Percentiles rank a stretch among this genome's conserved stretches.
Conservation (phyloP, 495 filamentous ascomycete species). For the Daldinia childiae region DNA sequence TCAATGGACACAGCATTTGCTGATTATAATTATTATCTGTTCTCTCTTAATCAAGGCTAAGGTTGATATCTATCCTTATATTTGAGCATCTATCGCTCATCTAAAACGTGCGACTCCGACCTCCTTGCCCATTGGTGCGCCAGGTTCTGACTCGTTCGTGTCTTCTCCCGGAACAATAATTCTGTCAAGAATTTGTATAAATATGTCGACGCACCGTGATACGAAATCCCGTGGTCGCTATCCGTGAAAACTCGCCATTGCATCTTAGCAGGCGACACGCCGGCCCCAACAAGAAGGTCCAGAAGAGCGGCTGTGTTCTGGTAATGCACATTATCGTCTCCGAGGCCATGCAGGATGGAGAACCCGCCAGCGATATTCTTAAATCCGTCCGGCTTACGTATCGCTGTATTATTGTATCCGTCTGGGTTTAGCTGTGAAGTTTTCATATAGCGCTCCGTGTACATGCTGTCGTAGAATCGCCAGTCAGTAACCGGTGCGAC, state of each 20-base stretch:
- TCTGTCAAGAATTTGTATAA: constrained; percentile 63
- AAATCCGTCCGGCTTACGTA: constrained; percentile 58
- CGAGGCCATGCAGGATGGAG: constrained; percentile 64
- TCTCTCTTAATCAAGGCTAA: neutral
- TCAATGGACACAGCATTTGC: too few relatives aligned
- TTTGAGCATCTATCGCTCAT: neutral
- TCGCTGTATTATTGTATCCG: constrained; percentile 60
- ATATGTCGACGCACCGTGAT: constrained; percentile 55
- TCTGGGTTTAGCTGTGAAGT: constrained; percentile 56
- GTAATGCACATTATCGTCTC: constrained; percentile 70
- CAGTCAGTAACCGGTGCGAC: constrained; percentile 67
- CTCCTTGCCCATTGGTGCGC: constrained; percentile 58
- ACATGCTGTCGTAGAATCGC: constrained; percentile 71
- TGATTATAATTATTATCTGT: neutral
- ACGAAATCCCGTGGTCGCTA: constrained; percentile 61
- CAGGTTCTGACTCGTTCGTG: constrained; percentile 42
- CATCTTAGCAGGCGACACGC: constrained; percentile 62
- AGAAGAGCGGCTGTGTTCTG: constrained; percentile 63
- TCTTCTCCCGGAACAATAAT: constrained; percentile 60
- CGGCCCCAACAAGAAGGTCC: constrained; percentile 59
- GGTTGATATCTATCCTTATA: neutral
- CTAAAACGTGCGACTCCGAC: constrained; percentile 16
- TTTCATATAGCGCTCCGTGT: constrained; percentile 74
- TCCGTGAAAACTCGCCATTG: constrained; percentile 64
- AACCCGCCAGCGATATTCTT: constrained; percentile 62